phyloP scores from a whole-genome alignment of 495 filamentous ascomycete species.

The Podospora appendiculata region DNA sequence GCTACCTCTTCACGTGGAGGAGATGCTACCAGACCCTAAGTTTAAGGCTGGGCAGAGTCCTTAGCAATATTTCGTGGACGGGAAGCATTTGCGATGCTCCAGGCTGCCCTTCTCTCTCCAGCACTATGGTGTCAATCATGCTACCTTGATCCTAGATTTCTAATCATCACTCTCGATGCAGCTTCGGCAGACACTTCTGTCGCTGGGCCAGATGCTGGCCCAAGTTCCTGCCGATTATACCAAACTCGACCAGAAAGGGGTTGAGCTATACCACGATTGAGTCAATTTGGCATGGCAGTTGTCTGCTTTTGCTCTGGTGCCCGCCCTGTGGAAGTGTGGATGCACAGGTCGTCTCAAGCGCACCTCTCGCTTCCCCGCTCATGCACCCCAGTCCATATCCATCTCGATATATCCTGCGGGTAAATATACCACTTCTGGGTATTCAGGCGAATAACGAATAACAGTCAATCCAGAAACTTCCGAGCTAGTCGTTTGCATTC shows the following conservation, averaged over 20 bases:
- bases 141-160: neutral
- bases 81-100: neutral
- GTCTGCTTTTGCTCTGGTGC: too few relatives aligned
- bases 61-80: neutral
- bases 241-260: too few relatives aligned
- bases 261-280: too few relatives aligned
- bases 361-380: slow-evolving; percentile 4
- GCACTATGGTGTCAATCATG: neutral
- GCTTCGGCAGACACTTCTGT: neutral
- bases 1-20: too few relatives aligned
- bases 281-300: too few relatives aligned
- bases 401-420: slow-evolving; percentile 7
- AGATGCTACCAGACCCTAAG: too few relatives aligned
- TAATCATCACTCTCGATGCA: neutral
- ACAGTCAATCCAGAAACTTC: slow-evolving; percentile 5
- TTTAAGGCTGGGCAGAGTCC: too few relatives aligned
- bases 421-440: slow-evolving; percentile 9
- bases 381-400: slow-evolving; percentile 9
- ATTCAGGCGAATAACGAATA: neutral
- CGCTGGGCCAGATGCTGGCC: neutral
- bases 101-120: neutral
- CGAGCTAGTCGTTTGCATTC: slow-evolving; percentile 7
- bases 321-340: too few relatives aligned
- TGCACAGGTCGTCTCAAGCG: neutral
- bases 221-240: neutral